Evolutionary conservation across 169 alveolate species (phyloP), one percentile per base, ranked within the genome.

Genomic region (Amoebophrya sp.): DNA sequence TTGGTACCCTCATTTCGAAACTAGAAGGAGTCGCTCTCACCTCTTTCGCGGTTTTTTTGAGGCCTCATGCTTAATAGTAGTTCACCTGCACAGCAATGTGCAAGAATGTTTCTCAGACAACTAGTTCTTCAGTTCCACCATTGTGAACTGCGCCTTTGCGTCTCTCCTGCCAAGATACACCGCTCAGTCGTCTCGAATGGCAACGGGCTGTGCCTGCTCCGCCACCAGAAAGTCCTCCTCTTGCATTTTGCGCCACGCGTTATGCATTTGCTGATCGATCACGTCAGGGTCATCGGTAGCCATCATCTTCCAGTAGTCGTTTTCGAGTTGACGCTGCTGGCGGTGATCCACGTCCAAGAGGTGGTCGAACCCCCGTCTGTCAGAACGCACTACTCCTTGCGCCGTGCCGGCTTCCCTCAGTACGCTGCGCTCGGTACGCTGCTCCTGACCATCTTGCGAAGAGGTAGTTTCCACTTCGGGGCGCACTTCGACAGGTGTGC

Each of bases 351-450:
- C 33, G 83, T 1, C 83, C 2, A 65, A 36, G 36, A 65, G 83
- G 83, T 65, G n/a, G 83, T 65, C 83, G 33, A 65, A 65, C 33
- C 83, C 83, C 83, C n/a, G n/a, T 53, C 23, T 53, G n/a, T n/a
- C n/a, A n/a, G n/a, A n/a, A n/a, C n/a, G n/a, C n/a, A n/a, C n/a
- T n/a, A n/a, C n/a, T n/a, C n/a, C n/a, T n/a, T n/a, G n/a, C n/a
- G n/a, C n/a, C n/a, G n/a, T n/a, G n/a, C n/a, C n/a, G n/a, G n/a
- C n/a, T n/a, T n/a, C n/a, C n/a, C n/a, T n/a, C n/a, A n/a, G n/a
- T n/a, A n/a, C n/a, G n/a, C n/a, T n/a, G n/a, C n/a, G n/a, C n/a
- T n/a, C n/a, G n/a, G n/a, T n/a, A n/a, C n/a, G n/a, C n/a, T n/a
- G n/a, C n/a, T n/a, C n/a, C n/a, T n/a, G n/a, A n/a, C n/a, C n/a